These are phyloP conservation scores for Russula ochroleuca DNA, from an alignment of 768 basidiomycete genomes.

Conservation along the genomic window DNA sequence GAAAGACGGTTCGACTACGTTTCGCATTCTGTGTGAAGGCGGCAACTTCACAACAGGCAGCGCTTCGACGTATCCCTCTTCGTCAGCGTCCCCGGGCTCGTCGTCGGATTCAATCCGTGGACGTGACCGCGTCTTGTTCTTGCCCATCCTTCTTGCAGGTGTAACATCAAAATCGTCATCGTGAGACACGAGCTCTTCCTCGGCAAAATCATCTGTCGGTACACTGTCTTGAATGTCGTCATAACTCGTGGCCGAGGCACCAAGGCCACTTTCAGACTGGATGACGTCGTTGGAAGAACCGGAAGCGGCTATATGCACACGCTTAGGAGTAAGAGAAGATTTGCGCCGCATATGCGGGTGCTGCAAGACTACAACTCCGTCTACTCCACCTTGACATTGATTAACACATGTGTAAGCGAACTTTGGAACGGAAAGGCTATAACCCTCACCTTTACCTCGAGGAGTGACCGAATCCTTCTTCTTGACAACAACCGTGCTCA, in stretches of 20 bases:
- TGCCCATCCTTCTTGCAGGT: conserved; percentile 9
- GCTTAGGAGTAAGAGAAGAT: neutral
- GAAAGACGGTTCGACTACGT: conserved; percentile 10
- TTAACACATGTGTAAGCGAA: neutral
- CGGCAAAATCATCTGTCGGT: conserved; percentile 12
- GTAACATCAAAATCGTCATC: conserved; percentile 15
- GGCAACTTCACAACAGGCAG: neutral
- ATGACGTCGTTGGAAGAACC: conserved; percentile 3
- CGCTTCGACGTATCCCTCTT: conserved; percentile 4
- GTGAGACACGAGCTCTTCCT: conserved; percentile 15
- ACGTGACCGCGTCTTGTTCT: conserved; percentile 5
- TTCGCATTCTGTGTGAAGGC: conserved; percentile 6
- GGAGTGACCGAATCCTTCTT: neutral
- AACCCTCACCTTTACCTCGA: neutral
- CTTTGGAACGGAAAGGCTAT: neutral
- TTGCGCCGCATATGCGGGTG: neutral
- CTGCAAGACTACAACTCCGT: neutral
- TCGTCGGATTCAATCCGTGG: conserved; percentile 22
- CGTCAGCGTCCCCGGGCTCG: conserved; percentile 2
- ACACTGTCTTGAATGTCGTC: conserved; percentile 17
- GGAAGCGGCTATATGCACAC: neutral
- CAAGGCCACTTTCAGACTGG: conserved; percentile 5
- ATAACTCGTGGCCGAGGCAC: conserved; percentile 6
- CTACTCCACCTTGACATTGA: neutral
- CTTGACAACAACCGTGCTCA: conserved; percentile 13